A percentile compares a stretch with the other conserved stretches of the same genome.
These are phyloP conservation scores for Euphorbia schlechtendalii DNA, from an alignment of 441 rosid species.

Conservation along the genomic window DNA sequence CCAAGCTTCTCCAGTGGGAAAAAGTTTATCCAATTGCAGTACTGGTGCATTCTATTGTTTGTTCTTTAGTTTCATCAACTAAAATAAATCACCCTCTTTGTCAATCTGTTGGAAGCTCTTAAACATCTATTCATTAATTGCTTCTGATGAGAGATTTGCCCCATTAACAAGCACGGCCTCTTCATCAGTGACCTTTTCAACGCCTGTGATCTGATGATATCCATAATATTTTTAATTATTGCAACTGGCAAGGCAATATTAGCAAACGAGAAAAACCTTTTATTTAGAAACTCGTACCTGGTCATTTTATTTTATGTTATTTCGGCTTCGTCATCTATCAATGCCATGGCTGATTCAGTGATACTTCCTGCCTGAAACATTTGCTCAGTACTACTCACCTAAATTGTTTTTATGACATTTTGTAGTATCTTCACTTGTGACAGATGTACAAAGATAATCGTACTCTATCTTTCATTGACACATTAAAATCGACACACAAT, in stretches of 20 bases:
- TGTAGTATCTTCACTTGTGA: constrained; percentile 17
- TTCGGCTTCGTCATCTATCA: constrained; percentile 15
- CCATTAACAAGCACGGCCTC: not conserved
- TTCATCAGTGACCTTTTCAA: constrained; percentile 4
- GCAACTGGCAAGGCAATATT: not conserved
- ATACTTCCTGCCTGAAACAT: constrained; percentile 12
- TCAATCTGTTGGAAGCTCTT: constrained; percentile 7
- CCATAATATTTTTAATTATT: constrained; percentile 15
- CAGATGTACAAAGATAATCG: constrained; percentile 9
- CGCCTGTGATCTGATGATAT: constrained; percentile 11
- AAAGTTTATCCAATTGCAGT: too few relatives aligned
- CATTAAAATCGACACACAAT: not conserved
- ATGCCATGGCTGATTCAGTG: constrained; percentile 14
- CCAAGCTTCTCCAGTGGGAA: too few relatives aligned
- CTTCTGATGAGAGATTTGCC: constrained; percentile 10
- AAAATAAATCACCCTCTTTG: constrained; percentile 7
- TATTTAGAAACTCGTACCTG: constrained; percentile 16
- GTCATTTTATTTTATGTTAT: constrained; percentile 3
- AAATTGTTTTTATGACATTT: constrained; percentile 8
- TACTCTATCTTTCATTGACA: not conserved
- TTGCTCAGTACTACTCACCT: constrained; percentile 7
- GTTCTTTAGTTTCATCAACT: constrained; percentile 18
- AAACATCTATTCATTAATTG: not conserved
- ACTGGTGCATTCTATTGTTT: constrained; percentile 4
- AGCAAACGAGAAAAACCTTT: not conserved